Evolutionary conservation across 106 monocot genomes (phyloP).

Genomic region (Dendrobium catenatum): DNA sequence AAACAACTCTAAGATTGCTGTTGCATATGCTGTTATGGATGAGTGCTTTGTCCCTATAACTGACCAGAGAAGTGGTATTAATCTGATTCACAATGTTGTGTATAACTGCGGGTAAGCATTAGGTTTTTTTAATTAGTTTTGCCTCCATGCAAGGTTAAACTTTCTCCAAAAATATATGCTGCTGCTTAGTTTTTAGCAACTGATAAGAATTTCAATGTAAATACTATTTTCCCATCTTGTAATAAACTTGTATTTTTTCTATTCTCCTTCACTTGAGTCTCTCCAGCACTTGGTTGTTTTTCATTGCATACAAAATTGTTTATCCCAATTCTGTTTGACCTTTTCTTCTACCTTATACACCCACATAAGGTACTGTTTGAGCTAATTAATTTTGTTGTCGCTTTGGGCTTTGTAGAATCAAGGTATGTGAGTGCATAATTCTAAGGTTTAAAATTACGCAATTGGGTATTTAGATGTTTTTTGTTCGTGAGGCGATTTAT

Average conservation of each 20-base stretch:
- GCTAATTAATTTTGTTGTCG: not conserved
- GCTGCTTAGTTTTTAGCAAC: not conserved
- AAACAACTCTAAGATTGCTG: constrained; percentile 79
- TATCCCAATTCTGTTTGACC: not conserved
- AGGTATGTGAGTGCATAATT: not conserved
- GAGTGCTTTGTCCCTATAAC: constrained; percentile 83
- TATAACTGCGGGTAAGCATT: constrained; percentile 68
- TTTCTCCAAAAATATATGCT: not conserved
- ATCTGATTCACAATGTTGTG: constrained; percentile 78
- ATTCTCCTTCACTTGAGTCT: not conserved
- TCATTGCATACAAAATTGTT: not conserved
- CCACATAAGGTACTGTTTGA: not conserved
- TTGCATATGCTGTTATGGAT: constrained; percentile 72
- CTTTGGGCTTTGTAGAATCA: not conserved
- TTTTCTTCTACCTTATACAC: not conserved
- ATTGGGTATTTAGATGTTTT: too few species aligned
- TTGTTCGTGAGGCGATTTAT: too few species aligned
- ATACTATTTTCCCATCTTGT: not conserved
- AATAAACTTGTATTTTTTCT: not conserved
- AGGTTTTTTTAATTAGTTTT: not conserved
- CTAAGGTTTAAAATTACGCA: too few species aligned
- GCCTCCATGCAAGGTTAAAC: not conserved
- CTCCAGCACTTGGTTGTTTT: not conserved
- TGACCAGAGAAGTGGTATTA: constrained; percentile 78
- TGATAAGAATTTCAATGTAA: not conserved